A percentile compares a stretch with the other conserved stretches of the same genome.
Conservation (phyloP, 2,329 filamentous ascomycete genomes). For the Helicocarpus griseus region DNA sequence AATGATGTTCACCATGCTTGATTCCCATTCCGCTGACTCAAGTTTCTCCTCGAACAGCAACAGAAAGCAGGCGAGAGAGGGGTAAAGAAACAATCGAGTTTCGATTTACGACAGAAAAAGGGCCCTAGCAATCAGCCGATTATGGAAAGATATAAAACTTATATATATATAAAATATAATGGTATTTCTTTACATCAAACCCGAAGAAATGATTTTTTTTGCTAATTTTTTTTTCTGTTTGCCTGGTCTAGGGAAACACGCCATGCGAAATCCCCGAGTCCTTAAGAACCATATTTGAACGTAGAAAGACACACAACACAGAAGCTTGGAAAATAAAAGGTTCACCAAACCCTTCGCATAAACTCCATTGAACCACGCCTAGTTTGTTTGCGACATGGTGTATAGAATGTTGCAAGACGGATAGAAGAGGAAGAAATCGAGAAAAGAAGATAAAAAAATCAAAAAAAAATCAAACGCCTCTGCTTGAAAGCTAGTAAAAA, state of each 20-base stretch:
- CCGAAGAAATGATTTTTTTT: background rate
- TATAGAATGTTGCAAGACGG: background rate
- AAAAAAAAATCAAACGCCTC: background rate
- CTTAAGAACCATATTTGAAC: too few relatives aligned
- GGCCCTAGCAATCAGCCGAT: too few relatives aligned
- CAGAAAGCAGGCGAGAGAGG: too few relatives aligned
- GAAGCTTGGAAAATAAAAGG: background rate
- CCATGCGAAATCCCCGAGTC: background rate
- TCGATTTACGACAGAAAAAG: too few relatives aligned
- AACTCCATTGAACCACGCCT: constrained; percentile 4
- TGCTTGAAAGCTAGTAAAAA: constrained; percentile 4
- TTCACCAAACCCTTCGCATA: background rate
- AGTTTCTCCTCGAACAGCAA: too few relatives aligned
- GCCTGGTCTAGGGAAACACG: background rate
- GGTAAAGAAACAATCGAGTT: too few relatives aligned
- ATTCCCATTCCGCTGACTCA: too few relatives aligned
- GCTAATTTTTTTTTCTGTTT: background rate
- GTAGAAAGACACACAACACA: background rate
- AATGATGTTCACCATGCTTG: too few relatives aligned
- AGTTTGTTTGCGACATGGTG: background rate
- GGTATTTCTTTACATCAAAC: background rate
- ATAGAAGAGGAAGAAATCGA: constrained; percentile 5
- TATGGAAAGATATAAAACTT: background rate
- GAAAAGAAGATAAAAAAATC: constrained; percentile 6
- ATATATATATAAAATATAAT: background rate